Conservation (phyloP, 2,329 filamentous ascomycete species). For the Pezizomycotina sp. region DNA sequence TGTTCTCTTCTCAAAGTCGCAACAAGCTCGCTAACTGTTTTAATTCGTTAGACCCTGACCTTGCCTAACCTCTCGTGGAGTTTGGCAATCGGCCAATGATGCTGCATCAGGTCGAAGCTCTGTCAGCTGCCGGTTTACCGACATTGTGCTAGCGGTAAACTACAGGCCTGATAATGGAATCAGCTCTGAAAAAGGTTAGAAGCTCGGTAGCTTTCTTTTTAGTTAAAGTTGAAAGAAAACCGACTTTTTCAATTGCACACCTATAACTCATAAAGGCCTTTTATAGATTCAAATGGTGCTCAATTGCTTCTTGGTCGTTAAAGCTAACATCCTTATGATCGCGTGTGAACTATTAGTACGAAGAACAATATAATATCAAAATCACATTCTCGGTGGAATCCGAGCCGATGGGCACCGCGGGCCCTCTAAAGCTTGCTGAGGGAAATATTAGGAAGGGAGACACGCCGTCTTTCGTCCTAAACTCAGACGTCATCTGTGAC, state of each 20-base stretch:
- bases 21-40: slow-evolving; percentile 7
- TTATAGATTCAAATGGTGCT: slow-evolving; percentile 8
- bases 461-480: slow-evolving; percentile 90
- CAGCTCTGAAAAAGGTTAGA: slow-evolving; percentile 68
- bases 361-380: slow-evolving; percentile 78
- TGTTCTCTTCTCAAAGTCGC: neutral
- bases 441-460: slow-evolving; percentile 85
- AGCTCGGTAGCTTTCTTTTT: slow-evolving; percentile 3
- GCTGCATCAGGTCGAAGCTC: slow-evolving; percentile 87
- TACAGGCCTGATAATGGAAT: slow-evolving; percentile 96
- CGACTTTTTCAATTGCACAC: slow-evolving; percentile 15
- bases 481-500: slow-evolving; percentile 96
- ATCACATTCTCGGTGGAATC: slow-evolving; percentile 96
- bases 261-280: neutral
- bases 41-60: slow-evolving; percentile 58
- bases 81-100: slow-evolving; percentile 99
- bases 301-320: slow-evolving; percentile 8
- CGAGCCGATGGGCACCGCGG: slow-evolving; percentile 86
- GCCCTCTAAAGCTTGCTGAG: slow-evolving; percentile 88
- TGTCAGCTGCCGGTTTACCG: slow-evolving; percentile 83
- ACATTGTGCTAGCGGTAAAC: slow-evolving; percentile 96
- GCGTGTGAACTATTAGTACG: slow-evolving; percentile 54
- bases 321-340: slow-evolving; percentile 1
- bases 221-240: slow-evolving; percentile 1
- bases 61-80: slow-evolving; percentile 95